These are phyloP conservation scores for Pulveroboletus sp. DNA, from an alignment of 768 basidiomycete genomes.

Conservation along the genomic window DNA sequence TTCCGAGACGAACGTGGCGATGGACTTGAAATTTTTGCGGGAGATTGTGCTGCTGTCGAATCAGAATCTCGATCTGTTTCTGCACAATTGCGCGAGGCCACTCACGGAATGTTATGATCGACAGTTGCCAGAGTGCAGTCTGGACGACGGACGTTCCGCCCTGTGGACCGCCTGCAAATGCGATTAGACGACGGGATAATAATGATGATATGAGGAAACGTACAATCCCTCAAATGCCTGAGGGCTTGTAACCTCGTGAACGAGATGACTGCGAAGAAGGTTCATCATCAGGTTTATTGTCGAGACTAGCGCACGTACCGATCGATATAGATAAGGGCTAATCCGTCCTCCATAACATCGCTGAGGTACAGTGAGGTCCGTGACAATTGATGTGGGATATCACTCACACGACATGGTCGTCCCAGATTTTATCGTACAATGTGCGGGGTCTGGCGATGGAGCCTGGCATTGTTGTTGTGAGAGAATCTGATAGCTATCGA, in stretches of 20 bases:
- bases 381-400: constrained; percentile 4
- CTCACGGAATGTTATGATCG: constrained; percentile 85
- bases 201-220: constrained; percentile 24
- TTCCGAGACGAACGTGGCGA: constrained; percentile 73
- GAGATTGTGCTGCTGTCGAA: constrained; percentile 52
- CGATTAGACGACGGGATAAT: constrained; percentile 10
- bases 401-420: constrained; percentile 88
- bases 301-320: constrained; percentile 40
- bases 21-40: constrained; percentile 69
- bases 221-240: constrained; percentile 89
- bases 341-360: constrained; percentile 67
- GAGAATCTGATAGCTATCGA: constrained; percentile 2
- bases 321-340: constrained; percentile 81
- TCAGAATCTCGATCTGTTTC: background rate
- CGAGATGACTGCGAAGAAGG: constrained; percentile 43
- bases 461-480: constrained; percentile 46
- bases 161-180: constrained; percentile 58
- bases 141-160: constrained; percentile 72
- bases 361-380: constrained; percentile 35
- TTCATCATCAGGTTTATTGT: background rate
- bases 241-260: constrained; percentile 92
- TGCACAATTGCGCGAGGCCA: constrained; percentile 11
- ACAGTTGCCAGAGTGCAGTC: constrained; percentile 89
- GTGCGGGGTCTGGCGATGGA: constrained; percentile 69
- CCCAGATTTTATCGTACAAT: constrained; percentile 97